Base-by-base conservation (phyloP, 2,329 filamentous ascomycete genomes). In the Fusarium sp. region DNA sequence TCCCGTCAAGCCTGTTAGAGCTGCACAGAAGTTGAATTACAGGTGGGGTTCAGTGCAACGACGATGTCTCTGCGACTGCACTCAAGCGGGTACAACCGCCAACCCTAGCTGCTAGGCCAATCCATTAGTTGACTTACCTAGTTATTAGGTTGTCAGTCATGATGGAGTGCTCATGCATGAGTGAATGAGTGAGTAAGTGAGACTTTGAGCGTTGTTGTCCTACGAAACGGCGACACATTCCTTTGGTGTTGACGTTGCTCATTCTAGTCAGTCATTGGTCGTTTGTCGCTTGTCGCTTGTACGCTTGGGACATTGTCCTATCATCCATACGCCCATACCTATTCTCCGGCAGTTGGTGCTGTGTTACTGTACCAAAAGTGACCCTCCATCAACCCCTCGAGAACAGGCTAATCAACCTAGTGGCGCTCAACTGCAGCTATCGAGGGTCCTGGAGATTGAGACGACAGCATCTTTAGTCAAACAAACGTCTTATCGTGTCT, bases 1-100 rank as follows among this genome's bases (percentile, higher is more conserved):
- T 35, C 45, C 51, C 54, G 61, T 63, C 45, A 64, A 47, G 45
- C 66, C 65, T 28, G 67, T 58, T 63, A 35, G 47, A 57, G 59
- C 45, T 70, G 67, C 51, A 45, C 47, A 62, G 50, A 62, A 67
- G 36, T 65, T 59, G 67, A 74, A 56, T 65, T 73, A 39, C 42
- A 48, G 62, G 72, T 75, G 72, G 72, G 60, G 72, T 60, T 66
- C 56, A 62, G 58, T 74, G 67, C 71, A 48, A 62, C 71, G 53
- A 58, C 56, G 48, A 42, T 57, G 59, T 67, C 62, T 51, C 63
- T 63, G 48, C 26, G 45, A 59, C 47, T 56, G 63, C 68, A 55
- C 39, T 54, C 45, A 57, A 69, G 69, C 54, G 70, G 64, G 55
- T 72, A 72, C 68, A 68, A 68, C 61, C 63, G 62, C 48, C 38